Evolutionary conservation across 257 asterid genomes (phyloP).

Genomic region (Echites panduratus): DNA sequence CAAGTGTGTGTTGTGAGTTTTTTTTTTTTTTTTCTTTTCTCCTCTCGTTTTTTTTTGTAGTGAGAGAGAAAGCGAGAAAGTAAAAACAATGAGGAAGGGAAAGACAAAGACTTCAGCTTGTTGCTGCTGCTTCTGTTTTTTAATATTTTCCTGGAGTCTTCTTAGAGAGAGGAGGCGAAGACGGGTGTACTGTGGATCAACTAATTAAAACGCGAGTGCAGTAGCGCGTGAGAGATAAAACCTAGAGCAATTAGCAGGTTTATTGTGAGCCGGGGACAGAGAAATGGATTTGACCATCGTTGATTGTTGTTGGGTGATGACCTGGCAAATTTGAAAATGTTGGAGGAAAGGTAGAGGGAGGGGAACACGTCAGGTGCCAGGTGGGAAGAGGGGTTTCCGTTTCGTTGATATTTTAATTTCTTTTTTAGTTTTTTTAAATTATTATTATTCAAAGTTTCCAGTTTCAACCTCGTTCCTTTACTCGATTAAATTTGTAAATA

Average conservation of each 20-base stretch:
- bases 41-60: background rate
- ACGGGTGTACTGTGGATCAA: background rate
- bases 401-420: background rate
- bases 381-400: background rate
- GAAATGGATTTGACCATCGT: conserved; percentile 3
- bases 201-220: background rate
- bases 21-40: background rate
- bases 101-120: conserved; percentile 1
- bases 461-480: too few species aligned
- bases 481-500: too few species aligned
- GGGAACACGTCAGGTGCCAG: conserved; percentile 22
- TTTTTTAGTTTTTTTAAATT: background rate
- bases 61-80: conserved; percentile 9
- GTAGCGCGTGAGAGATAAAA: background rate
- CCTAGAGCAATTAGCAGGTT: background rate
- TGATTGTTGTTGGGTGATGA: conserved; percentile 5
- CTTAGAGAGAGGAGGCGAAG: conserved; percentile 6
- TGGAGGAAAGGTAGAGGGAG: background rate
- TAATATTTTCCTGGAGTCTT: background rate
- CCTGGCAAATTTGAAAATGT: conserved; percentile 9
- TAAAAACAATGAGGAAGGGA: background rate
- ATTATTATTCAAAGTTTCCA: too few species aligned
- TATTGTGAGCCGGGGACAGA: background rate
- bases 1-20: conserved; percentile 2
- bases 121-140: conserved; percentile 1